These are phyloP conservation scores for Lippia alba DNA, from an alignment of 305 asterid species.

Conservation along the genomic window DNA sequence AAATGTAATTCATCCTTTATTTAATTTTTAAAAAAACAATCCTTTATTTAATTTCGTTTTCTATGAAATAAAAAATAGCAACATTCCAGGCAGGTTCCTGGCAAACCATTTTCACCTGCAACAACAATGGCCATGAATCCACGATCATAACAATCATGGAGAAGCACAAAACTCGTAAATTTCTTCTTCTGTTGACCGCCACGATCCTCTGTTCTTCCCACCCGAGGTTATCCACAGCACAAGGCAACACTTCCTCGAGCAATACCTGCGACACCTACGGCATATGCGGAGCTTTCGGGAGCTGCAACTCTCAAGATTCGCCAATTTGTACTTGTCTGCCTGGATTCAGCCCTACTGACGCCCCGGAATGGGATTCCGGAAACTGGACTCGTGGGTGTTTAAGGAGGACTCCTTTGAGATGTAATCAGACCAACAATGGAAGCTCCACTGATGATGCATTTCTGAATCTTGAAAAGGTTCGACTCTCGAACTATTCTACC, in stretches of 20 bases:
- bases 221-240: conserved; percentile 34
- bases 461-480: background rate
- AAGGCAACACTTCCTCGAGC: conserved; percentile 35
- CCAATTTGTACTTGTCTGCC: conserved; percentile 53
- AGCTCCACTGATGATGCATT: background rate
- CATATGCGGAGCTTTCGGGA: conserved; percentile 50
- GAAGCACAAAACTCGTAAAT: too few species aligned
- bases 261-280: conserved; percentile 48
- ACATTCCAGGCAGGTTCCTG: too few species aligned
- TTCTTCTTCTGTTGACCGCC: too few species aligned
- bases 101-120: too few species aligned
- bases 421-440: background rate
- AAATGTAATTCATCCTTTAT: too few species aligned
- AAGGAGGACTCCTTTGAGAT: background rate
- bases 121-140: too few species aligned
- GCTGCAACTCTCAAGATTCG: conserved; percentile 39
- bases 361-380: conserved; percentile 51
- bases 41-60: too few species aligned
- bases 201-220: too few species aligned
- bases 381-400: conserved; percentile 61
- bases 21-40: too few species aligned
- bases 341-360: conserved; percentile 49
- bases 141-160: too few species aligned
- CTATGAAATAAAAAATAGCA: too few species aligned
- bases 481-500: background rate